Percentiles rank a stretch among this genome's conserved stretches.
phyloP scores from a whole-genome alignment of 2,329 filamentous ascomycete species.

The Ophiostoma sp. region DNA sequence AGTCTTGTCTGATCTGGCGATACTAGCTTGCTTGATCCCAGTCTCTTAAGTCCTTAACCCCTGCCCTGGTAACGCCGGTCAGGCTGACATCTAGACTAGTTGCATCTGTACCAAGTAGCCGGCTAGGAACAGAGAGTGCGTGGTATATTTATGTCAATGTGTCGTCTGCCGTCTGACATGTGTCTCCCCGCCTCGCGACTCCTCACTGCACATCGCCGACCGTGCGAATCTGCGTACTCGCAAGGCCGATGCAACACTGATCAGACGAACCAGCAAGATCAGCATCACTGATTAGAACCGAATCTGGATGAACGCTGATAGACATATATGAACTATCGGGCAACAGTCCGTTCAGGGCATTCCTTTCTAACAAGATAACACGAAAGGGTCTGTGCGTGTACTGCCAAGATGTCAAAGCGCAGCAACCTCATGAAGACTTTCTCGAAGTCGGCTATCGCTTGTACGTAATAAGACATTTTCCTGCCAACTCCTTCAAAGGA shows the following conservation, averaged over 20 bases:
- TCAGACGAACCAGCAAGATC: not conserved
- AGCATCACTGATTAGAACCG: not conserved
- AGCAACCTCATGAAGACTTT: not conserved
- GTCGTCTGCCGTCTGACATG: not conserved
- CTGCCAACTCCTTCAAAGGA: not conserved
- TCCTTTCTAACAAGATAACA: not conserved
- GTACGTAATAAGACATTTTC: not conserved
- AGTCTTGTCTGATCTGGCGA: not conserved
- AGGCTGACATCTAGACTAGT: not conserved
- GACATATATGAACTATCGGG: not conserved
- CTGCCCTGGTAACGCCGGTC: slow-evolving; percentile 1
- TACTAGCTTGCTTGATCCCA: not conserved
- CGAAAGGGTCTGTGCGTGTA: not conserved
- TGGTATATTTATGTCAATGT: not conserved
- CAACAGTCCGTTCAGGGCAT: not conserved
- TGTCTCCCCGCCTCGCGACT: not conserved
- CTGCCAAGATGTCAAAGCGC: slow-evolving; percentile 8
- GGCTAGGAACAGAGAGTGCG: not conserved
- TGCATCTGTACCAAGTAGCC: not conserved
- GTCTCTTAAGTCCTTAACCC: not conserved
- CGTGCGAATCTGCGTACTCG: not conserved
- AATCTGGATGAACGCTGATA: not conserved
- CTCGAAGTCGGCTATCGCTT: not conserved
- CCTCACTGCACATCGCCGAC: not conserved
- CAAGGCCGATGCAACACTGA: not conserved